phyloP scores from a whole-genome alignment of 2,329 filamentous ascomycete genomes.

The Didymella exigua region DNA sequence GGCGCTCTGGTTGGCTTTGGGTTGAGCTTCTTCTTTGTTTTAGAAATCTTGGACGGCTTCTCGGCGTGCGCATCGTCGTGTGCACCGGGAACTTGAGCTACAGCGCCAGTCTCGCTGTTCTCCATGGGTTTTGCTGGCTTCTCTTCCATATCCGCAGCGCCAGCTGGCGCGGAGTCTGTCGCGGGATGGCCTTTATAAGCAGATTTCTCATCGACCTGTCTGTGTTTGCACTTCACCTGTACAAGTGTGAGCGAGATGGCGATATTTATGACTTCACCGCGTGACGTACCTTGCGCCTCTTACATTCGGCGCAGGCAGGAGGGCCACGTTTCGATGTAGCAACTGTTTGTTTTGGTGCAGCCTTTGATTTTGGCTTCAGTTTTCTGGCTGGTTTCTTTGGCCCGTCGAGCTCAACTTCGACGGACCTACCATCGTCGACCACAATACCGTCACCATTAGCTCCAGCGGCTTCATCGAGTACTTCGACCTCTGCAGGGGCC shows the following conservation, averaged over 20 bases:
- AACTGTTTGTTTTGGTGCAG: background rate
- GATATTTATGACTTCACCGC: too few relatives aligned
- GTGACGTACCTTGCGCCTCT: constrained; percentile 5
- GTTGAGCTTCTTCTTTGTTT: constrained; percentile 13
- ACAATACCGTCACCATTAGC: background rate
- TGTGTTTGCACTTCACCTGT: constrained; percentile 12
- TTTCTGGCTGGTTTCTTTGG: background rate
- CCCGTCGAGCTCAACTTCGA: background rate
- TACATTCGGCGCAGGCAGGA: constrained; percentile 6
- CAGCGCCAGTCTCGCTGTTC: background rate
- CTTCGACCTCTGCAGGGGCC: background rate
- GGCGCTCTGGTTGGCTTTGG: constrained; percentile 13
- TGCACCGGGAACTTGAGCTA: too few relatives aligned
- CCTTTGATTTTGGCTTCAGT: background rate
- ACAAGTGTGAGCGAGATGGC: background rate
- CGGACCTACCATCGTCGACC: background rate
- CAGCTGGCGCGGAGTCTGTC: background rate
- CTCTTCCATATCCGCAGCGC: background rate
- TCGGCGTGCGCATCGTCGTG: background rate
- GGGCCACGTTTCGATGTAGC: background rate
- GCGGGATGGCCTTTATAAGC: background rate
- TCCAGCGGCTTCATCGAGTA: background rate
- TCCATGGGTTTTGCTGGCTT: background rate
- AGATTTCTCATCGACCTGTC: background rate
- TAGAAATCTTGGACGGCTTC: constrained; percentile 5